These are phyloP conservation scores for Phytophthora meadii DNA, from an alignment of 352 stramenopile species.

Conservation along the genomic window DNA sequence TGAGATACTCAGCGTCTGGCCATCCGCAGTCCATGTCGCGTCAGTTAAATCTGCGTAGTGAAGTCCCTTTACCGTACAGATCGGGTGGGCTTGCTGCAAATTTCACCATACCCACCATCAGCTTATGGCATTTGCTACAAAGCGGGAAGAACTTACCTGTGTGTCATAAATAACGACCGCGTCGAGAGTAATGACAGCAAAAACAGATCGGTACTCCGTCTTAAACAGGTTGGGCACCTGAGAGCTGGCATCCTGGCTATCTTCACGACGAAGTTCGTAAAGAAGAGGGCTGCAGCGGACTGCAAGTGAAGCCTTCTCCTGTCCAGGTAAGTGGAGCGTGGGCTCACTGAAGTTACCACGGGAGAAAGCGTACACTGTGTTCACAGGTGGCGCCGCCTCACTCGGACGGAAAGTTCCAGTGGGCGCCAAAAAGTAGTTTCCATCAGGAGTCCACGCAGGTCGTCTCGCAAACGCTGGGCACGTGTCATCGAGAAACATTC, in stretches of 20 bases:
- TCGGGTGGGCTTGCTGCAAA: slow-evolving; percentile 73
- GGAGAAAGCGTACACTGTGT: slow-evolving; percentile 95
- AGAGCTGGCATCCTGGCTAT: slow-evolving; percentile 2
- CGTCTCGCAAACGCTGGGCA: slow-evolving; percentile 95
- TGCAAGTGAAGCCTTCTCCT: slow-evolving; percentile 93
- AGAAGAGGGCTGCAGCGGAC: slow-evolving; percentile 94
- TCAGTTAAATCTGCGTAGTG: slow-evolving; percentile 97
- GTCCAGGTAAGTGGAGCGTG: slow-evolving; percentile 91
- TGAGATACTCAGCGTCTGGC: slow-evolving; percentile 92
- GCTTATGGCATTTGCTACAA: too few relatives aligned
- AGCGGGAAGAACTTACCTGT: slow-evolving; percentile 49
- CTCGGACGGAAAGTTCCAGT: slow-evolving; percentile 74
- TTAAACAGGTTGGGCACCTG: slow-evolving; percentile 74
- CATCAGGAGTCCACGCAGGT: slow-evolving; percentile 93
- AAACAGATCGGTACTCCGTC: slow-evolving; percentile 87
- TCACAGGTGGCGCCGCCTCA: slow-evolving; percentile 48
- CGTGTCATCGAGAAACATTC: slow-evolving; percentile 95
- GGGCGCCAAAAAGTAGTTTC: slow-evolving; percentile 91
- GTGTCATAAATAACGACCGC: slow-evolving; percentile 97
- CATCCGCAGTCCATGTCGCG: slow-evolving; percentile 92
- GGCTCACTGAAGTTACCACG: slow-evolving; percentile 92
- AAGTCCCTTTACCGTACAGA: slow-evolving; percentile 91
- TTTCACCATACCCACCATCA: neutral
- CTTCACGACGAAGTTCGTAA: slow-evolving; percentile 78
- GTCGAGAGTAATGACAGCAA: slow-evolving; percentile 95